phyloP scores from a whole-genome alignment of 345 rosid genomes.

The Salix viminalis region DNA sequence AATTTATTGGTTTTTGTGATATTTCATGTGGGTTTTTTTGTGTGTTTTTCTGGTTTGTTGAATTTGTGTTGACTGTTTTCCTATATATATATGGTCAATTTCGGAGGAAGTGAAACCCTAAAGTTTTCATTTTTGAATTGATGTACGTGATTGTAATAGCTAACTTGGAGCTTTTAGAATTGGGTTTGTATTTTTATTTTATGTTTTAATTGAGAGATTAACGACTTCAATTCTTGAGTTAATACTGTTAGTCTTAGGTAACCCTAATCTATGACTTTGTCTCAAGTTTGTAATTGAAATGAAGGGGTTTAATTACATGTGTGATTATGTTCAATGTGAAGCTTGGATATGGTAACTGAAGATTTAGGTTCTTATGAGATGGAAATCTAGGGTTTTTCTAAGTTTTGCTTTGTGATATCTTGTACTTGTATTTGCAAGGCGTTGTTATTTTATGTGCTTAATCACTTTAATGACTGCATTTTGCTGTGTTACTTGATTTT shows the following conservation, averaged over 20 bases:
- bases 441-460: slow-evolving; percentile 53
- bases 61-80: slow-evolving; percentile 33
- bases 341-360: slow-evolving; percentile 10
- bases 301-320: slow-evolving; percentile 12
- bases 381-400: slow-evolving; percentile 48
- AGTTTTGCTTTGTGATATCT: slow-evolving; percentile 15
- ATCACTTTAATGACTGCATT: slow-evolving; percentile 2
- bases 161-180: slow-evolving; percentile 15
- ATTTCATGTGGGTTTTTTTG: slow-evolving; percentile 29
- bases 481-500: slow-evolving; percentile 7
- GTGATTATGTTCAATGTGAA: slow-evolving; percentile 11
- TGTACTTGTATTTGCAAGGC: slow-evolving; percentile 12
- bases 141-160: slow-evolving; percentile 9
- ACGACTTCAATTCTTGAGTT: not conserved
- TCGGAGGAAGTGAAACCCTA: slow-evolving; percentile 42
- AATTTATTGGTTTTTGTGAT: slow-evolving; percentile 36
- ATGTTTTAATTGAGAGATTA: slow-evolving; percentile 19
- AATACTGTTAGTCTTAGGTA: slow-evolving; percentile 10
- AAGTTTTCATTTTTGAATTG: slow-evolving; percentile 19
- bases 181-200: slow-evolving; percentile 17
- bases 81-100: slow-evolving; percentile 24
- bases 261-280: slow-evolving; percentile 44
- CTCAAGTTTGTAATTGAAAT: slow-evolving; percentile 19
- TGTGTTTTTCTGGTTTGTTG: slow-evolving; percentile 17
- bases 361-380: slow-evolving; percentile 30